Percentiles rank a stretch among this genome's conserved stretches.
phyloP scores from a whole-genome alignment of 164 flowering plant species.

The Stephania japonica region DNA sequence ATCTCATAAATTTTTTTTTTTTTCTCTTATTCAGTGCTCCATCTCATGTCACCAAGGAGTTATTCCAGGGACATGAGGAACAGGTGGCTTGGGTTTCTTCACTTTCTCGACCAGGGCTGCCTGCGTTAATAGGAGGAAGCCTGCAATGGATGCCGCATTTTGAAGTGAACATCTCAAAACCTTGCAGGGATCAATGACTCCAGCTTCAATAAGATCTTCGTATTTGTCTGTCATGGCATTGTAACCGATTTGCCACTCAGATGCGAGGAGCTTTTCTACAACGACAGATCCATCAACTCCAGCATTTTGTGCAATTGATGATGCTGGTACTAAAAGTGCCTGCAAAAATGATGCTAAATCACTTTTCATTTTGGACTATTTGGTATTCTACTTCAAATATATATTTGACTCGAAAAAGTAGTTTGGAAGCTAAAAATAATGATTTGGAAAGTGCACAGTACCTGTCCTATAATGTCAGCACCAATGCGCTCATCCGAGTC shows the following conservation, averaged over 20 bases:
- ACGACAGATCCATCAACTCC: slow-evolving; percentile 82
- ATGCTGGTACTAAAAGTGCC: slow-evolving; percentile 88
- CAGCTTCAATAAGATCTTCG: slow-evolving; percentile 73
- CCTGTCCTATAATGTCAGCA: slow-evolving; percentile 73
- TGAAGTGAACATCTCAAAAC: slow-evolving; percentile 82
- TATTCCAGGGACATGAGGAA: slow-evolving; percentile 81
- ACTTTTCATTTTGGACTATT: not conserved
- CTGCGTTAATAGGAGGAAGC: slow-evolving; percentile 72
- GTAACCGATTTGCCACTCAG: slow-evolving; percentile 65
- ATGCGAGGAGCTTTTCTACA: slow-evolving; percentile 45
- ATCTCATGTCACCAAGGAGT: slow-evolving; percentile 23
- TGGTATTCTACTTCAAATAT: not conserved
- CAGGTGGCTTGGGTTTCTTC: slow-evolving; percentile 49
- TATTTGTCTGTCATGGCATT: slow-evolving; percentile 72
- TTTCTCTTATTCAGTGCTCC: not conserved
- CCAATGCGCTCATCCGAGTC: slow-evolving; percentile 75
- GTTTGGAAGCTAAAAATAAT: not conserved
- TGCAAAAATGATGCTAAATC: slow-evolving; percentile 25
- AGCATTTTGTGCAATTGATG: slow-evolving; percentile 71
- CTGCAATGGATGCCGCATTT: slow-evolving; percentile 81
- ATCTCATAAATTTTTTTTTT: not conserved
- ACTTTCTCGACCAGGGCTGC: slow-evolving; percentile 72
- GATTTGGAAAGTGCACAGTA: slow-evolving; percentile 9
- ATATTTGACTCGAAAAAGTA: not conserved
- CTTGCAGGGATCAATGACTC: slow-evolving; percentile 76